phyloP scores from a whole-genome alignment of 495 filamentous ascomycete species.

The Hypoxylon cercidicola region DNA sequence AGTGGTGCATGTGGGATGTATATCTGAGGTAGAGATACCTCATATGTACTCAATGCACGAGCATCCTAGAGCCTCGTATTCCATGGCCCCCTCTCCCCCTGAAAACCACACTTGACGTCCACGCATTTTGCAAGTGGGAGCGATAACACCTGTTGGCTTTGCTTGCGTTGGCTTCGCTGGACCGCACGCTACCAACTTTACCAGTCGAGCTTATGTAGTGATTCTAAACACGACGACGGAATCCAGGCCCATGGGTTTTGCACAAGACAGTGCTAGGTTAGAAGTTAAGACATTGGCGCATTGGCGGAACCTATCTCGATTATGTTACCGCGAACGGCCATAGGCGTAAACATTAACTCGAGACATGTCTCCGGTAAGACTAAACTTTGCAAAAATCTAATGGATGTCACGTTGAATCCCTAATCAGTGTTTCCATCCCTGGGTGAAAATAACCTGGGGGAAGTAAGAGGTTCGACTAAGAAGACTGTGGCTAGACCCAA shows the following conservation, averaged over 20 bases:
- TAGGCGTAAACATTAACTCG: not conserved
- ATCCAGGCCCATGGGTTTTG: slow-evolving; percentile 27
- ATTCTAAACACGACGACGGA: slow-evolving; percentile 5
- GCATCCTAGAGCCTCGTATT: slow-evolving; percentile 32
- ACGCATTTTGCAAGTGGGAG: not conserved
- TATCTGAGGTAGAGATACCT: slow-evolving; percentile 1
- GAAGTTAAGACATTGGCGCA: slow-evolving; percentile 7
- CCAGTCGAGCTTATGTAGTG: slow-evolving; percentile 25
- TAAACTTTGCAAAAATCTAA: too few relatives aligned
- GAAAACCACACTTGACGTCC: not conserved
- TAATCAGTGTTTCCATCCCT: too few relatives aligned
- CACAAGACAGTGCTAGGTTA: slow-evolving; percentile 22
- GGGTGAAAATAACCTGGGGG: too few relatives aligned
- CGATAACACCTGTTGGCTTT: slow-evolving; percentile 6
- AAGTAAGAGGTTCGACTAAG: too few relatives aligned
- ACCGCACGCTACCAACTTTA: slow-evolving; percentile 14
- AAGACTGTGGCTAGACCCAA: not conserved
- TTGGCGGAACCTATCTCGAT: not conserved
- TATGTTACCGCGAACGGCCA: slow-evolving; percentile 9
- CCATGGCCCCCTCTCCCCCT: slow-evolving; percentile 1
- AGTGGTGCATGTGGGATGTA: not conserved
- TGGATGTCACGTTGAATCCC: too few relatives aligned
- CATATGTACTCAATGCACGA: slow-evolving; percentile 29
- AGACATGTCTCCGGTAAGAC: not conserved
- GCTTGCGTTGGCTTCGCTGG: slow-evolving; percentile 4